Base-by-base conservation (phyloP, 805 yeast genomes). In the Candida khao-thaluensis region DNA sequence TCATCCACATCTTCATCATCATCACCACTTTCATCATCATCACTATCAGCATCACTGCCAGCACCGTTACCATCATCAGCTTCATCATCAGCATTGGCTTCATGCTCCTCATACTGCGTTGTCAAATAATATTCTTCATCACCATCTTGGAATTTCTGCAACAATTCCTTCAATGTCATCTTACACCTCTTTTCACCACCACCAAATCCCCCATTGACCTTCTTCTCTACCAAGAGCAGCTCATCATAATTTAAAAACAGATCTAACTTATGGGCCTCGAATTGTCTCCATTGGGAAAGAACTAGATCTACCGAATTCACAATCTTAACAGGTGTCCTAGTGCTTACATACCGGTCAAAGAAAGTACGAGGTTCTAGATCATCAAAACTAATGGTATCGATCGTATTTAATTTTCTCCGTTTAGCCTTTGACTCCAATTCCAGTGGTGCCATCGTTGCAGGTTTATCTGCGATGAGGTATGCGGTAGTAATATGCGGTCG, bases 161-260 rank as follows among this genome's bases (percentile, higher is more conserved):
- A 55, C 33, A 84, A 69, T 14, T 78, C 77, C 0, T 52, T 51
- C 43, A 83, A 66, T 2, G 62, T 56, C 77, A 81, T 69, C 39
- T 69, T 68, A 11, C 69, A 56, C 45, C 89, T 62, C 40, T 66
- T 63, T 15, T 66, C 65, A 1, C 88, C 88, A 32, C 81, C 73
- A 1, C 91, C 91, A 59, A 76, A 84, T 2, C 90, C 90, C 34
- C 80, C 41, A 30, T 67, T 58, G 10, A 58, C 55, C 49, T 77
- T 76, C 45, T 70, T 70, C 51, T 84, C 91, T 12, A 83, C 79
- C 47, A 80, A 77, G 25, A 83, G 52, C 2, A 43, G 47, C 1
- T 49, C 59, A 7, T 64, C 55, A 31, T 62, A 63, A 3, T 56
- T 45, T 24, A 81, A 57, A 2, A 67, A 62, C 2, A 59, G 53